Evolutionary conservation across 352 stramenopile species (phyloP).

Genomic region (Globisporangium abappressorium): DNA sequence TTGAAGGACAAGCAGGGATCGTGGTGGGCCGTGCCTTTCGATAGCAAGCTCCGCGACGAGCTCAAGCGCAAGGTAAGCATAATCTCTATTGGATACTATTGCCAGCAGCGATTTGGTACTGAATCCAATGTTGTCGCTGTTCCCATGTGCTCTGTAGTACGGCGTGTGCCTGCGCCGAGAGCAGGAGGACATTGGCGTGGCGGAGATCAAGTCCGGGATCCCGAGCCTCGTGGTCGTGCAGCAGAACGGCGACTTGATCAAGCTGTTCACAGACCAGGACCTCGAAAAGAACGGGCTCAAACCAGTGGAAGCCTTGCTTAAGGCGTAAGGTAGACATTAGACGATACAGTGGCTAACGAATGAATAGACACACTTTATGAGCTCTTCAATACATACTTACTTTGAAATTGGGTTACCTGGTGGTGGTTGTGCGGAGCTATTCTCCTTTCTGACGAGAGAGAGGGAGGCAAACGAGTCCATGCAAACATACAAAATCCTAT

Average conservation of each 20-base stretch:
- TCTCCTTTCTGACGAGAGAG: background rate
- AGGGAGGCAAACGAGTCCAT: background rate
- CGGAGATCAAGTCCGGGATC: constrained; percentile 25
- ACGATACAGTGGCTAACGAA: background rate
- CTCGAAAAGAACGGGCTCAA: constrained; percentile 11
- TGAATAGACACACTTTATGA: background rate
- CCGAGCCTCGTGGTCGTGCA: constrained; percentile 23
- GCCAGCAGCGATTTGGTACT: background rate
- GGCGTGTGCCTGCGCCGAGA: constrained; percentile 71
- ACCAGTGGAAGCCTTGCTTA: constrained; percentile 12
- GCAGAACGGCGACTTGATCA: constrained; percentile 18
- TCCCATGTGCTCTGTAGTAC: constrained; percentile 33
- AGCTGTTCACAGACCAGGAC: constrained; percentile 16
- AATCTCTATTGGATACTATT: background rate
- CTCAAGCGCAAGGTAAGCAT: constrained; percentile 68
- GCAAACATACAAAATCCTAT: background rate
- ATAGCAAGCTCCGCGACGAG: constrained; percentile 43
- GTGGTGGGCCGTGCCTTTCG: constrained; percentile 75
- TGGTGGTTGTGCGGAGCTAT: background rate
- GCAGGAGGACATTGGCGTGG: constrained; percentile 29
- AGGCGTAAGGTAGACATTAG: background rate
- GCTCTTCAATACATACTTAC: background rate
- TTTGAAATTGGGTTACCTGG: background rate
- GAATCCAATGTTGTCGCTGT: background rate
- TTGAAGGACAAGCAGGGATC: constrained; percentile 65